Conservation (phyloP, 2,329 filamentous ascomycete species). For the Aspergillus calidoustus region DNA sequence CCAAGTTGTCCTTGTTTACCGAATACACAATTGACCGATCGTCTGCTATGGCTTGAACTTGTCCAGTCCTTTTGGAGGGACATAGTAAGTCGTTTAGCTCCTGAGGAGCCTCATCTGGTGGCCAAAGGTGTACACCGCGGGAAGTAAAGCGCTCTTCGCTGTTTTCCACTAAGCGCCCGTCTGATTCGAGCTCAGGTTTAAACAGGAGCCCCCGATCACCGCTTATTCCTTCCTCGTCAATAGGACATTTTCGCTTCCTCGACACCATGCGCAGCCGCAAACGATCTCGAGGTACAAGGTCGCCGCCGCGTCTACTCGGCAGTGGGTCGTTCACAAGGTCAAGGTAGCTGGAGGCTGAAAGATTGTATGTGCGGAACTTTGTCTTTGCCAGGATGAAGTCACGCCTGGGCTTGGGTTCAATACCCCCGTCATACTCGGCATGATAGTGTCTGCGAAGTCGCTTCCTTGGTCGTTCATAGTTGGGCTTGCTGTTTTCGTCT, state of each 20-base stretch:
- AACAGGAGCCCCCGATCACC: conserved; percentile 33
- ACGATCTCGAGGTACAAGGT: conserved; percentile 40
- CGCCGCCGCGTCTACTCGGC: conserved; percentile 24
- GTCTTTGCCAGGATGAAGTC: conserved; percentile 52
- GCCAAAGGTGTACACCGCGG: conserved; percentile 49
- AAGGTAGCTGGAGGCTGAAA: conserved; percentile 46
- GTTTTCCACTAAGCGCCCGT: conserved; percentile 33
- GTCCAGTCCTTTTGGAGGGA: conserved; percentile 38
- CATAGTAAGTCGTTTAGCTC: conserved; percentile 46
- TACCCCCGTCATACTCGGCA: conserved; percentile 41
- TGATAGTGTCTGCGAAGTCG: conserved; percentile 46
- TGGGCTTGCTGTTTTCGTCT: conserved; percentile 33
- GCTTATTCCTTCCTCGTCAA: conserved; percentile 39
- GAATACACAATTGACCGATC: conserved; percentile 49
- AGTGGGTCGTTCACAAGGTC: conserved; percentile 50
- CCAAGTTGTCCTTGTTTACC: conserved; percentile 33
- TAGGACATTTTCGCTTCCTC: conserved; percentile 46
- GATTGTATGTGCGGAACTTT: conserved; percentile 49
- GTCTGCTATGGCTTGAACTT: conserved; percentile 42
- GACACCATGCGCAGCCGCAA: conserved; percentile 49
- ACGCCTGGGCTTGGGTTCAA: conserved; percentile 29
- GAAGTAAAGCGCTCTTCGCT: conserved; percentile 46
- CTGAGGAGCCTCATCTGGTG: conserved; percentile 42
- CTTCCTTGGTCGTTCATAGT: conserved; percentile 42
- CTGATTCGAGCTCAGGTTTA: conserved; percentile 32